Conservation (phyloP, 148 eudicot genomes). For the Rhododendron simsii region DNA sequence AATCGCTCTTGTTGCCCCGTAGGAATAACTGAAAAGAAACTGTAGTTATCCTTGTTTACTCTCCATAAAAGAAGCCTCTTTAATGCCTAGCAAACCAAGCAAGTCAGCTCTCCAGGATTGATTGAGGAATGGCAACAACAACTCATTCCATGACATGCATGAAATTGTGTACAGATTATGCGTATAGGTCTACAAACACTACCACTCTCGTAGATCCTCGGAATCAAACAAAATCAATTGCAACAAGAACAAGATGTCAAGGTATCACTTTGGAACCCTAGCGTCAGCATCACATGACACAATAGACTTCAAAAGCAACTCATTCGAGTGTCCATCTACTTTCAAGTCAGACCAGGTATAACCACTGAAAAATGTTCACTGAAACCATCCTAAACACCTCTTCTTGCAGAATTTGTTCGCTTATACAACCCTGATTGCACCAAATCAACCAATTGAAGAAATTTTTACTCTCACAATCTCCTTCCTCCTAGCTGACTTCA, state of each 20-base stretch:
- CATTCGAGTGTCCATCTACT: constrained; percentile 5
- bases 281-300: constrained; percentile 35
- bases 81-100: neutral
- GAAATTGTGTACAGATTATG: constrained; percentile 36
- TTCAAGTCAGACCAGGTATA: constrained; percentile 31
- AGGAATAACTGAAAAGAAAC: neutral
- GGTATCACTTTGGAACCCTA: constrained; percentile 33
- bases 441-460: constrained; percentile 34
- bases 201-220: constrained; percentile 37
- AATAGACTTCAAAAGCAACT: constrained; percentile 27
- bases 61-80: neutral
- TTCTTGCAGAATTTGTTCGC: constrained; percentile 39
- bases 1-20: neutral
- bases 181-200: constrained; percentile 43
- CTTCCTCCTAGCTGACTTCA: constrained; percentile 32
- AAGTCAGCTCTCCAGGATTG: neutral
- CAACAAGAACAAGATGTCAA: constrained; percentile 36
- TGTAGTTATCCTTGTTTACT: neutral
- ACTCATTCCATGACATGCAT: neutral
- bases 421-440: constrained; percentile 40
- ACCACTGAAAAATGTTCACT: constrained; percentile 30
- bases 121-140: neutral
- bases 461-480: constrained; percentile 39
- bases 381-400: constrained; percentile 36
- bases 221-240: constrained; percentile 42